Evolutionary conservation across 2,329 filamentous ascomycete species (phyloP).

Genomic region (Colletotrichum graminicola): DNA sequence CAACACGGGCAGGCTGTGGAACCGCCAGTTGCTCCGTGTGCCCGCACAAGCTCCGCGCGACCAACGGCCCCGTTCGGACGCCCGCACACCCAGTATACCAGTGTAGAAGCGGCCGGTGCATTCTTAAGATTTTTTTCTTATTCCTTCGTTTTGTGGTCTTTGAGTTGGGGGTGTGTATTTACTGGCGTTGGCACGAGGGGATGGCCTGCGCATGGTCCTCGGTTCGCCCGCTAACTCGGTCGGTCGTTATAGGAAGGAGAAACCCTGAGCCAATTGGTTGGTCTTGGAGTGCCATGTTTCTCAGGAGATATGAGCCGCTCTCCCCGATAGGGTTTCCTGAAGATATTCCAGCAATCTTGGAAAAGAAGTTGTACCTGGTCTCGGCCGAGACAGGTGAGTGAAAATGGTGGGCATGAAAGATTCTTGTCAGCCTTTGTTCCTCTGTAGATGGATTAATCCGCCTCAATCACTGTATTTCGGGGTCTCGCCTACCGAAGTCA

Average conservation of each 20-base stretch:
- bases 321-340: background rate
- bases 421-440: background rate
- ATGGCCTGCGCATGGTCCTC: background rate
- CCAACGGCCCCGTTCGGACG: slow-evolving; percentile 24
- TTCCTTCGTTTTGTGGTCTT: background rate
- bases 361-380: background rate
- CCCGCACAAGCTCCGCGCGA: background rate
- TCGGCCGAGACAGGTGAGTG: background rate
- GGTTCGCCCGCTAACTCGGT: background rate
- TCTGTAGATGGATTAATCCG: background rate
- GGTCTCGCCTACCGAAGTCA: background rate
- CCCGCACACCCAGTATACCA: background rate
- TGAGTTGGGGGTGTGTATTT: background rate
- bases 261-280: background rate
- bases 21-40: slow-evolving; percentile 29
- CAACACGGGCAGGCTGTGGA: background rate
- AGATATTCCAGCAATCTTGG: too few relatives aligned
- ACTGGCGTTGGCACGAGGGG: background rate
- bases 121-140: background rate
- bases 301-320: background rate
- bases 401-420: too few relatives aligned
- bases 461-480: background rate
- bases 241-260: background rate
- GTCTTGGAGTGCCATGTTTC: background rate
- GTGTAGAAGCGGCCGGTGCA: background rate